A percentile compares a stretch with the other conserved stretches of the same genome.
Evolutionary conservation across 805 yeast species (phyloP).

Genomic region (Naumovozyma castellii): DNA sequence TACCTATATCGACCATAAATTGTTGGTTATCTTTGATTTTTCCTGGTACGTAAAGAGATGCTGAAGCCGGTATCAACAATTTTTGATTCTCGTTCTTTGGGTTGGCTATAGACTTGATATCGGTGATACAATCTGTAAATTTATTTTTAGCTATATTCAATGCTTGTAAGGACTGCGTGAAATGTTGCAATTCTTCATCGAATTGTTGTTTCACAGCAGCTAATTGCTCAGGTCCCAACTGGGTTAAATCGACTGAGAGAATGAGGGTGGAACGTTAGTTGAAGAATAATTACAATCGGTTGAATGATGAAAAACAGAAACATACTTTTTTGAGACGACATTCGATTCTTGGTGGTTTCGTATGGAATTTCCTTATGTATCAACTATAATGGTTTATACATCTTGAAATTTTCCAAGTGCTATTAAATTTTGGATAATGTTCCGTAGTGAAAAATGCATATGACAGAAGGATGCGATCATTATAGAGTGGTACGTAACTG

Average conservation of each 20-base stretch:
- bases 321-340: slow-evolving; percentile 27
- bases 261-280: slow-evolving; percentile 3
- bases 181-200: slow-evolving; percentile 78
- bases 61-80: slow-evolving; percentile 76
- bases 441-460: too few species aligned
- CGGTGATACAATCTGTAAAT: slow-evolving; percentile 68
- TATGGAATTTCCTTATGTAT: neutral
- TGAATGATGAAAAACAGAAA: neutral
- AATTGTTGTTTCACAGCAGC: slow-evolving; percentile 73
- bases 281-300: slow-evolving; percentile 1
- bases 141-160: slow-evolving; percentile 72
- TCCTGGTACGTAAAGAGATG: slow-evolving; percentile 87
- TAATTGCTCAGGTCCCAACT: slow-evolving; percentile 75
- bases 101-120: slow-evolving; percentile 47
- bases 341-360: slow-evolving; percentile 3
- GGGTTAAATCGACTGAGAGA: slow-evolving; percentile 49
- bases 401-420: neutral
- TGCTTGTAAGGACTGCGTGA: slow-evolving; percentile 75
- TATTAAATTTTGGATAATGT: too few species aligned
- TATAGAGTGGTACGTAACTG: too few species aligned
- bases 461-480: too few species aligned
- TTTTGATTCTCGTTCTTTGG: slow-evolving; percentile 38
- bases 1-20: slow-evolving; percentile 89
- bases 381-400: too few species aligned
- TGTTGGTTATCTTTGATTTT: slow-evolving; percentile 50